Conservation (phyloP, 148 eudicot species). For the Bassia scoparia region DNA sequence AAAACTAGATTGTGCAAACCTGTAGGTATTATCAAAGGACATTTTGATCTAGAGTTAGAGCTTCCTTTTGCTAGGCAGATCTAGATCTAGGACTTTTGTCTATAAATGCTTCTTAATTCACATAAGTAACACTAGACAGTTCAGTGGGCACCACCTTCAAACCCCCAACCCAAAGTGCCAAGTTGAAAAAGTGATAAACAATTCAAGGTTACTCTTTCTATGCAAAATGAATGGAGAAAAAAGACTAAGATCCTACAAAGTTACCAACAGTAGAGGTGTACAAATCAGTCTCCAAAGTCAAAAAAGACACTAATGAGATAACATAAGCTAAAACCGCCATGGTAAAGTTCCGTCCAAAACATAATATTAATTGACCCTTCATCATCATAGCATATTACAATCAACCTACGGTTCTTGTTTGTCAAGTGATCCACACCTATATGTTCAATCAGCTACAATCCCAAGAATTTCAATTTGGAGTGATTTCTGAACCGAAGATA, state of each 20-base stretch:
- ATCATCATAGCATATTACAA: background rate
- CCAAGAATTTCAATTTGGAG: background rate
- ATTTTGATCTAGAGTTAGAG: background rate
- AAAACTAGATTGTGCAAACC: background rate
- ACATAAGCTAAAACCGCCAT: background rate
- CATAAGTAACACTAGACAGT: background rate
- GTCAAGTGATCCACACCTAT: background rate
- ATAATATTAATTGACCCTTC: background rate
- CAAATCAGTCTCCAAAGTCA: background rate
- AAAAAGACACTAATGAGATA: background rate
- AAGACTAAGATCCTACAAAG: background rate
- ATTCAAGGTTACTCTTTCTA: background rate
- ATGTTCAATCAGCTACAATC: background rate
- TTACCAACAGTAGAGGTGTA: background rate
- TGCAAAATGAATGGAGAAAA: background rate
- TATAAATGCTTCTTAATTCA: no score
- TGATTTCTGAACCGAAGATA: background rate
- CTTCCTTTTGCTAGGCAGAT: no score
- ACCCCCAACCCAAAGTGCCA: background rate
- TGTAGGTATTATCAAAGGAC: background rate
- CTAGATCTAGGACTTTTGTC: no score
- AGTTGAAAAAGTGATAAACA: background rate
- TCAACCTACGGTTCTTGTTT: background rate
- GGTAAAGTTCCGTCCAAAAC: background rate
- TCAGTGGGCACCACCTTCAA: background rate